Evolutionary conservation across 73 alveolate species (phyloP).

Genomic region (Loxodes magnus): DNA sequence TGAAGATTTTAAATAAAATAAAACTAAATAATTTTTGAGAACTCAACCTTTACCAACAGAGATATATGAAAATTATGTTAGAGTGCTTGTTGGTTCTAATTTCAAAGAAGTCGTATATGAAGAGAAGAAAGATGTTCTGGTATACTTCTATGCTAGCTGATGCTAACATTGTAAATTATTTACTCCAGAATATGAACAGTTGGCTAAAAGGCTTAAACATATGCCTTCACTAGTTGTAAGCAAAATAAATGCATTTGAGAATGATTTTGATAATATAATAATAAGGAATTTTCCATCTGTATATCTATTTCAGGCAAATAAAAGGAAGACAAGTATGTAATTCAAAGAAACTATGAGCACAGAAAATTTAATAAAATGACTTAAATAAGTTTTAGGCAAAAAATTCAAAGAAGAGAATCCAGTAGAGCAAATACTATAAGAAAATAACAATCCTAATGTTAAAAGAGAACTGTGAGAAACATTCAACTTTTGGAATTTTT

Average conservation of each 20-base stretch:
- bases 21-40: constrained; percentile 36
- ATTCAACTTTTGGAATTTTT: no score
- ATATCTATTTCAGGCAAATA: not conserved
- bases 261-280: constrained; percentile 38
- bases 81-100: constrained; percentile 66
- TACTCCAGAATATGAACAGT: constrained; percentile 62
- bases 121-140: constrained; percentile 55
- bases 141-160: constrained; percentile 75
- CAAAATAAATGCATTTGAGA: constrained; percentile 56
- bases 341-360: no score
- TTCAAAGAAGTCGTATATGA: constrained; percentile 60
- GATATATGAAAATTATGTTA: constrained; percentile 20
- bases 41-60: constrained; percentile 58
- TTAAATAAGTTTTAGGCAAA: no score
- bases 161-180: constrained; percentile 80
- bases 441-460: no score
- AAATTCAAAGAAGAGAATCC: no score
- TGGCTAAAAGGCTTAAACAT: constrained; percentile 53
- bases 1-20: constrained; percentile 32
- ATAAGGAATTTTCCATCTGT: constrained; percentile 1
- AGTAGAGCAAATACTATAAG: no score
- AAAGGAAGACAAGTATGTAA: not conserved
- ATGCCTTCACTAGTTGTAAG: constrained; percentile 38
- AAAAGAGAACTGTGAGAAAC: no score
- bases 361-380: no score